Evolutionary conservation across 2,329 filamentous ascomycete species (phyloP).

Genomic region (Trichoderma gracile): DNA sequence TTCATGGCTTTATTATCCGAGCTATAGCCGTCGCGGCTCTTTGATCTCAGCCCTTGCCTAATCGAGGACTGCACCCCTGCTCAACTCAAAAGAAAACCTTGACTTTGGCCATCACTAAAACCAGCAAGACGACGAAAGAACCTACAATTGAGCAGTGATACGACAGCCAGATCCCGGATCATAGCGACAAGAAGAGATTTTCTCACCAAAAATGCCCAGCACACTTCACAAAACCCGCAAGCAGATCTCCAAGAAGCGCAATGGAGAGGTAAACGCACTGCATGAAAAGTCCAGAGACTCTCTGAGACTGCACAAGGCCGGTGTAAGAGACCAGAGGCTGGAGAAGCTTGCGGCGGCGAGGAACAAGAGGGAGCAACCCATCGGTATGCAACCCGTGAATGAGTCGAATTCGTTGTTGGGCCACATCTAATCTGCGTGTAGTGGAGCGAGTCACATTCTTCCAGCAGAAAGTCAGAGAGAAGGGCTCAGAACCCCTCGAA

Average conservation of each 20-base stretch:
- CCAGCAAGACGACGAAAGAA: neutral
- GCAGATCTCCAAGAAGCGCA: constrained; percentile 84
- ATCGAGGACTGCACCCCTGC: neutral
- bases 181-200: neutral
- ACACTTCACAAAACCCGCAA: constrained; percentile 82
- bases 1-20: constrained; percentile 19
- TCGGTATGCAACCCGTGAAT: constrained; percentile 54
- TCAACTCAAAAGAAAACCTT: constrained; percentile 3
- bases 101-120: neutral
- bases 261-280: constrained; percentile 69
- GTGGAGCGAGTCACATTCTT: constrained; percentile 58
- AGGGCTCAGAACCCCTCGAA: constrained; percentile 49
- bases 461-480: constrained; percentile 62
- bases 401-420: neutral
- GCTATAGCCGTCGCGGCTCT: constrained; percentile 10
- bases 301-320: constrained; percentile 74
- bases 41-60: neutral
- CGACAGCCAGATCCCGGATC: neutral
- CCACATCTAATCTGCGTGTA: constrained; percentile 26
- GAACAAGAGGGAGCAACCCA: constrained; percentile 71
- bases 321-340: constrained; percentile 79
- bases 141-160: neutral
- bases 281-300: constrained; percentile 90
- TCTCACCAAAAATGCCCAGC: constrained; percentile 64
- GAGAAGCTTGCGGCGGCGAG: constrained; percentile 69